Evolutionary conservation across 768 basidiomycete genomes (phyloP), one percentile per base, ranked within the genome.

Genomic region (Dentipellis sp.): DNA sequence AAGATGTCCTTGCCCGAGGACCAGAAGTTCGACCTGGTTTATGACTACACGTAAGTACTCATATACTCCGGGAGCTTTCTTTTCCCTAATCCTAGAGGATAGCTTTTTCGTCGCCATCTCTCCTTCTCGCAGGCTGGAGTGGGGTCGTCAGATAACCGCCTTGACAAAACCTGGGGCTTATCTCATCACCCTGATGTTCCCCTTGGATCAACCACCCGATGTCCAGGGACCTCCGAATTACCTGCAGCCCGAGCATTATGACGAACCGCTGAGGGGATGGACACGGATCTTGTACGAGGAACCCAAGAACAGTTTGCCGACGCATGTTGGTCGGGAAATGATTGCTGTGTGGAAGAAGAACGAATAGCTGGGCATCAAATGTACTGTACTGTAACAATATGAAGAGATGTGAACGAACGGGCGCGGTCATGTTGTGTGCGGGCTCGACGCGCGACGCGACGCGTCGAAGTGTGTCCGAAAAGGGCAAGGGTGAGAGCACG

Each of bases 31-130:
- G 79, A 82, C 58, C 65, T 88, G 12, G 69, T 84, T 6, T 84
- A 81, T 61, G 86, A 88, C 65, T 84, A 84, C 64, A 86, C 85
- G 79, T 75, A 51, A 63, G 61, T 62, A 9, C 35, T 35, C 4
- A 16, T 36, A n/a, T 10, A 14, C 45, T 19, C 7, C 36, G 5
- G 9, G 12, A 38, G 10, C 53, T 10, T 11, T 16, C 4, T 38
- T 7, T 1, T 10, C 22, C 35, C 12, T 34, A 19, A 14, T 12
- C 21, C 36, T 34, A 17, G 4, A 19, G 17, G 10, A 38, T 22
- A 85, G 83, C 1, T 87, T 88, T 71, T 88, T 90, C 66, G 83
- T 83, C 45, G 86, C 88, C 1, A 80, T 90, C 19, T 80, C 79
- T 0, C 86, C 83, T 0, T 56, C 68, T 2, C 70, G 66, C 38